Evolutionary conservation across 2,329 filamentous ascomycete genomes (phyloP).

Genomic region (Epichloe elymi): DNA sequence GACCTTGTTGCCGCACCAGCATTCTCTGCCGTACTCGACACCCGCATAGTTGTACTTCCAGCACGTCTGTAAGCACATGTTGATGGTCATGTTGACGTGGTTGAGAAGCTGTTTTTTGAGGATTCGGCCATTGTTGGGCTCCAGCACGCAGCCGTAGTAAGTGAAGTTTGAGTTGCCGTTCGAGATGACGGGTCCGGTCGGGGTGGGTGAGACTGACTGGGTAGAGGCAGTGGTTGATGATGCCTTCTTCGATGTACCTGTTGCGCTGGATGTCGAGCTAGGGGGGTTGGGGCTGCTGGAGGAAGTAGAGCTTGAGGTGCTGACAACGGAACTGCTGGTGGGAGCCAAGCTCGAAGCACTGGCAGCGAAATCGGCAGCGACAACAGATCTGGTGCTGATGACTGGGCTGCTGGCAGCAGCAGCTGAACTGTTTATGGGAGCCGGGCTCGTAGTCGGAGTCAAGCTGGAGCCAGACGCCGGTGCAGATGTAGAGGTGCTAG

Average conservation of each 20-base stretch:
- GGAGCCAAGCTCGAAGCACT: neutral
- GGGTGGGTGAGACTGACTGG: conserved; percentile 10
- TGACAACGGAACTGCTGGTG: neutral
- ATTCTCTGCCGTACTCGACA: conserved; percentile 25
- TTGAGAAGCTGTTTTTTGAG: conserved; percentile 18
- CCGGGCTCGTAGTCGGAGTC: neutral
- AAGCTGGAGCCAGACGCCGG: neutral
- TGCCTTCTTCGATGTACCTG: neutral
- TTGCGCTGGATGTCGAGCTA: neutral
- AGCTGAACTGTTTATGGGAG: too few relatives aligned
- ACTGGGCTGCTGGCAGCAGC: too few relatives aligned
- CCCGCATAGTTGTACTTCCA: conserved; percentile 22
- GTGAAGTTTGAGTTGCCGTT: conserved; percentile 24
- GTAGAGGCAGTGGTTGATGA: neutral
- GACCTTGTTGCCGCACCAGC: conserved; percentile 23
- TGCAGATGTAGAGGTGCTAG: neutral
- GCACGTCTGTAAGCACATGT: conserved; percentile 20
- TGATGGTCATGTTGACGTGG: conserved; percentile 20
- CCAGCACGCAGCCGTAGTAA: conserved; percentile 22
- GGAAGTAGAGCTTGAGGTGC: conserved; percentile 1
- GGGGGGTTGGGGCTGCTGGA: neutral
- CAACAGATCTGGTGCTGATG: too few relatives aligned
- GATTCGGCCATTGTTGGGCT: conserved; percentile 20
- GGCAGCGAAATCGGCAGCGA: too few relatives aligned
- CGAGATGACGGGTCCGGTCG: conserved; percentile 17